phyloP scores from a whole-genome alignment of 257 asterid genomes.

The Coffea canephora region DNA sequence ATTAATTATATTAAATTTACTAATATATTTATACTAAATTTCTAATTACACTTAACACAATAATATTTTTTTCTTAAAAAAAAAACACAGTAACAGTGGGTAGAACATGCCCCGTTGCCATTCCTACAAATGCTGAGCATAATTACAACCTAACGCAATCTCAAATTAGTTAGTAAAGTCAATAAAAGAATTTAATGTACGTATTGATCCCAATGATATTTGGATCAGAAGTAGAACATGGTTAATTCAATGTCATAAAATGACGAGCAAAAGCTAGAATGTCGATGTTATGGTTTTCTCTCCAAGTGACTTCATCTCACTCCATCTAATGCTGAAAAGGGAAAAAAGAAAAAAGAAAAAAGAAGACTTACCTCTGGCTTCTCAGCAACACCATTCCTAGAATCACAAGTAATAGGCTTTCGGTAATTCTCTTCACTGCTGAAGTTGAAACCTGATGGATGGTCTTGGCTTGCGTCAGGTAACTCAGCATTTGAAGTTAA shows the following conservation, averaged over 20 bases:
- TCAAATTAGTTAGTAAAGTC: neutral
- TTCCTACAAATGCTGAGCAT: neutral
- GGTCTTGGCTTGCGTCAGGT: constrained; percentile 13
- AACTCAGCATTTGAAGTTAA: constrained; percentile 28
- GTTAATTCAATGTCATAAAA: neutral
- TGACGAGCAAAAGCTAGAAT: neutral
- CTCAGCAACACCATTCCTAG: neutral
- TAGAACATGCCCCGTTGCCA: too few species aligned
- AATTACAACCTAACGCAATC: neutral
- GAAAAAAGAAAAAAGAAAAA: too few species aligned
- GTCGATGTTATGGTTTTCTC: neutral
- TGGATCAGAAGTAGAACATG: neutral
- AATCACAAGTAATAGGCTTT: constrained; percentile 2
- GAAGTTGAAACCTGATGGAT: neutral
- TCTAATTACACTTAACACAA: too few species aligned
- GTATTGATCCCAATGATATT: neutral
- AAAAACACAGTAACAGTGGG: too few species aligned
- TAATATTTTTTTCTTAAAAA: too few species aligned
- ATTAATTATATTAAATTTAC: too few species aligned
- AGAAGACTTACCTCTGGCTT: constrained; percentile 4
- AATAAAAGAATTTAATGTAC: neutral
- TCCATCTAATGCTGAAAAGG: neutral
- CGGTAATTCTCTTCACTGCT: constrained; percentile 14
- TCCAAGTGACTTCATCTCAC: neutral
- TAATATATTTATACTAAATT: too few species aligned